Conservation (phyloP, 208 protist species). For the Wallacemonas collosoma region DNA sequence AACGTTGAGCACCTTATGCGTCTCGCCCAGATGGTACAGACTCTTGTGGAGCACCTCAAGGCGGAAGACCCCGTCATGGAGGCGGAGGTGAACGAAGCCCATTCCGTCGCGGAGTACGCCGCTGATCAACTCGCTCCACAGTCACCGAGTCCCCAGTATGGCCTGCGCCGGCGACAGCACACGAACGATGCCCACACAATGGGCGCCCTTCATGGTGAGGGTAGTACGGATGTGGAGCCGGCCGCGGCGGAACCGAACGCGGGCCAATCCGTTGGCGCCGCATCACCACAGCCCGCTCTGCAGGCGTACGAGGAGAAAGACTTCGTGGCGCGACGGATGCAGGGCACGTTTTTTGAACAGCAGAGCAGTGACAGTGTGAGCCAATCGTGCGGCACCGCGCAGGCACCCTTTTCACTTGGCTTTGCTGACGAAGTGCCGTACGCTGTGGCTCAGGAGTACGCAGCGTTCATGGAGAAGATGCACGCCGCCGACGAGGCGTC, state of each 20-base stretch:
- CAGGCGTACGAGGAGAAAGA: conserved; percentile 23
- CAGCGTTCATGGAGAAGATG: conserved; percentile 60
- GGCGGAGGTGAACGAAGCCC: conserved; percentile 55
- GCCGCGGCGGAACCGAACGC: not conserved
- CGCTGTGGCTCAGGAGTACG: conserved; percentile 49
- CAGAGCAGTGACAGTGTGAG: not conserved
- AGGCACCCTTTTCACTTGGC: conserved; percentile 20
- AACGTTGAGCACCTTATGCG: conserved; percentile 56
- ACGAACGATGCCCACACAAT: not conserved
- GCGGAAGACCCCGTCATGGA: conserved; percentile 59
- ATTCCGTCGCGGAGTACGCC: conserved; percentile 51
- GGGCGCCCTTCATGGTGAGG: not conserved
- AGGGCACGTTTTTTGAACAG: conserved; percentile 6
- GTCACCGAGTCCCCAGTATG: conserved; percentile 22
- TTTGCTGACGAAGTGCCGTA: conserved; percentile 50
- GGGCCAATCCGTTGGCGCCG: not conserved
- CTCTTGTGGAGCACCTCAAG: conserved; percentile 49
- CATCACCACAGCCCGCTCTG: not conserved
- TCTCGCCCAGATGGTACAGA: conserved; percentile 42
- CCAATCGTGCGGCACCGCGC: not conserved
- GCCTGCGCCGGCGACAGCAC: conserved; percentile 9
- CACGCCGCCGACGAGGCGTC: conserved; percentile 57
- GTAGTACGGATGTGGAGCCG: not conserved
- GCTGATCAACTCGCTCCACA: conserved; percentile 45
- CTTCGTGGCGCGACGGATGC: not conserved